Evolutionary conservation across 1,284 basidiomycete genomes (phyloP).

Genomic region (Pyrrhoderma noxium): DNA sequence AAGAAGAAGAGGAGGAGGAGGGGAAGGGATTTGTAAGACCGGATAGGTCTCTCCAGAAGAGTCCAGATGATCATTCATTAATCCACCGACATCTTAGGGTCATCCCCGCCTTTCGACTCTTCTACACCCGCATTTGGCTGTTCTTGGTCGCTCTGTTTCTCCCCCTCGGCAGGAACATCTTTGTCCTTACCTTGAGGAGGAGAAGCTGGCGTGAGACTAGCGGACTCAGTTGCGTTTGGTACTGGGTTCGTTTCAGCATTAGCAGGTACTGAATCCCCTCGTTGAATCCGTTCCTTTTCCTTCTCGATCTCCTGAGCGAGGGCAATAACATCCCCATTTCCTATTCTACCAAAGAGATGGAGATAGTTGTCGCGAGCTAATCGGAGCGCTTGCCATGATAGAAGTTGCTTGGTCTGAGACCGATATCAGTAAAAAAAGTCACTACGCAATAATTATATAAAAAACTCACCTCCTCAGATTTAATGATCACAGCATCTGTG

Average conservation of each 20-base stretch:
- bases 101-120: neutral
- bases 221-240: neutral
- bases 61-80: neutral
- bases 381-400: constrained; percentile 74
- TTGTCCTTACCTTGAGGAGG: constrained; percentile 1
- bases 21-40: neutral
- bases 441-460: neutral
- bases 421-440: neutral
- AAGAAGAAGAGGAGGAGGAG: no score
- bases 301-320: constrained; percentile 64
- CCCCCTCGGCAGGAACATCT: neutral
- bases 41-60: no score
- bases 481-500: constrained; percentile 45
- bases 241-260: neutral
- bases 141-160: neutral
- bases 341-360: constrained; percentile 69
- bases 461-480: constrained; percentile 51
- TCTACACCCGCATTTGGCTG: neutral
- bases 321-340: constrained; percentile 63
- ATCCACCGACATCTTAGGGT: constrained; percentile 3
- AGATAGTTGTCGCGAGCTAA: constrained; percentile 63
- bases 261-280: constrained; percentile 17
- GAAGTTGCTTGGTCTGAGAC: constrained; percentile 59
- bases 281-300: constrained; percentile 37
- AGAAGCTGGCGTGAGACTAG: neutral